Evolutionary conservation across 129 eudicot genomes (phyloP), one percentile per base, ranked within the genome.

Genomic region (Flaveria trinervia): DNA sequence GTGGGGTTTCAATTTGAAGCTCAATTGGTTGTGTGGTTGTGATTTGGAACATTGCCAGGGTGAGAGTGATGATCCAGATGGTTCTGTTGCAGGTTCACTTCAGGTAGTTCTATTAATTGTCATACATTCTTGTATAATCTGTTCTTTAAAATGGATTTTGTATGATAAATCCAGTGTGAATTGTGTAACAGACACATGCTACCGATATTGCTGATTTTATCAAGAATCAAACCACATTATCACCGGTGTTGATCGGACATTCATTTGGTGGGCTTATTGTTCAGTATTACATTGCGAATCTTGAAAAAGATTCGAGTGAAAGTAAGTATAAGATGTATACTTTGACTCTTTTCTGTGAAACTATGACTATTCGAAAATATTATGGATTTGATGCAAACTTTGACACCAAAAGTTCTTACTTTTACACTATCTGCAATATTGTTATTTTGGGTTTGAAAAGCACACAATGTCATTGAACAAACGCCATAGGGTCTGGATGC

Each of bases 201-300:
- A 86, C 82, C 26, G 88, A 86, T 81, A 83, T 92, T 52, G 89
- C 88, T 71, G 89, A 92, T 76, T 92, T 92, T 82, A 89, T 92
- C 79, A 77, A 64, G 61, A 88, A 72, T 49, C 84, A 90, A 75
- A 80, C 90, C 16, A 56, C 68, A 70, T 67, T 64, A 45, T 87
- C 94, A 6, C 92, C 98, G 0, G 90, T 92, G 49, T 88, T 92
- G 79, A 77, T 92, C 55, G 98, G 96, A 51, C 98, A 92, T 77
- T 92, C 98, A 15, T 92, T 92, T 75, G 98, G 98, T 60, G 98
- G 98, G 45, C 98, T 90, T 22, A 92, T 92, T 23, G 96, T 92
- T 66, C 98, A 92, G 57, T 86, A 84, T 74, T 92, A 88, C 84
- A 78, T 86, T 46, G 93, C 92, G 5, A 85, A 82, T 82, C 69